Evolutionary conservation across 805 yeast species (phyloP).

Genomic region (Ogataea trehaloabstinens): DNA sequence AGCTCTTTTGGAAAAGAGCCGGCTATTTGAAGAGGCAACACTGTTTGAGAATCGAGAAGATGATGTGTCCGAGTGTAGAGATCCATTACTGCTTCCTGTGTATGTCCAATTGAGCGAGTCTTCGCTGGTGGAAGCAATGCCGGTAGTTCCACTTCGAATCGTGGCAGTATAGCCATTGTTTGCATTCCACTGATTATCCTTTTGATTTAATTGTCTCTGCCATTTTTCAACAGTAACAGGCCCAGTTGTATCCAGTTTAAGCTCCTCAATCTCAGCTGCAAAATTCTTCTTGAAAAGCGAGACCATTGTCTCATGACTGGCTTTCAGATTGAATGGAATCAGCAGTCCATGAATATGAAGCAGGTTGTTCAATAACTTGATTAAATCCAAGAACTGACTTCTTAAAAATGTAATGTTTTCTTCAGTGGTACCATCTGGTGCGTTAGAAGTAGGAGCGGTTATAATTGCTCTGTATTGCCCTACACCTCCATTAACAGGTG

Average conservation of each 20-base stretch:
- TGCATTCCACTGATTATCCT: not conserved
- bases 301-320: slow-evolving; percentile 66
- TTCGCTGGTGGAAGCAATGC: slow-evolving; percentile 2
- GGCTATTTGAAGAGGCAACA: slow-evolving; percentile 7
- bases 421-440: slow-evolving; percentile 21
- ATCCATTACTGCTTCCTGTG: slow-evolving; percentile 7
- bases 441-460: slow-evolving; percentile 33
- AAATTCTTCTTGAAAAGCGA: slow-evolving; percentile 67
- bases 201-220: not conserved
- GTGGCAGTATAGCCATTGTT: slow-evolving; percentile 6
- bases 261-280: slow-evolving; percentile 53
- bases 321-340: slow-evolving; percentile 52
- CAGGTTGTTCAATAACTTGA: slow-evolving; percentile 62
- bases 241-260: slow-evolving; percentile 33
- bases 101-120: slow-evolving; percentile 9
- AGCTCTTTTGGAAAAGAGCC: slow-evolving; percentile 9
- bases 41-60: slow-evolving; percentile 15
- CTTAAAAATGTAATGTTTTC: slow-evolving; percentile 30
- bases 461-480: slow-evolving; percentile 72
- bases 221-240: slow-evolving; percentile 15
- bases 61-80: slow-evolving; percentile 19
- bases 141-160: slow-evolving; percentile 6
- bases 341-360: slow-evolving; percentile 66
- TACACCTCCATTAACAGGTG: slow-evolving; percentile 93
- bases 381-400: slow-evolving; percentile 64